Evolutionary conservation across 768 basidiomycete genomes (phyloP).

Genomic region (Tremella mesenterica): DNA sequence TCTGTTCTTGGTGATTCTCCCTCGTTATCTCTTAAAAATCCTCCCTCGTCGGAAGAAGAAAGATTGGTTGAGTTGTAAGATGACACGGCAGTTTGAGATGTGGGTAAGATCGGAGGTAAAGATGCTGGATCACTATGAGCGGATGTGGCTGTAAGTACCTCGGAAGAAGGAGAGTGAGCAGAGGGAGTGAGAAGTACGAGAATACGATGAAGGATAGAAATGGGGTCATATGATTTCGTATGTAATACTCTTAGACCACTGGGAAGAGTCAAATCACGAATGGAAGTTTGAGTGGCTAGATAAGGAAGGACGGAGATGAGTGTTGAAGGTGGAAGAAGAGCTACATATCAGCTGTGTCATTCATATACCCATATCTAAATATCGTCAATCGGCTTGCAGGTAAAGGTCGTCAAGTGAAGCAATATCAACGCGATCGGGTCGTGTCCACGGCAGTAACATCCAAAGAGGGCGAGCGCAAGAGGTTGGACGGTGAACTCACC

Average conservation of each 20-base stretch:
- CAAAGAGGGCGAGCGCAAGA: neutral
- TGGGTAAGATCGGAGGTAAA: no score
- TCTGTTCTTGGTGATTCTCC: neutral
- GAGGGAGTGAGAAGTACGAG: constrained; percentile 45
- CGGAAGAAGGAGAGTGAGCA: no score
- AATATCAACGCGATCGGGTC: neutral
- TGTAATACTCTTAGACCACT: constrained; percentile 75
- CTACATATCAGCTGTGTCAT: constrained; percentile 45
- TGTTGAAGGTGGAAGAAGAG: constrained; percentile 79
- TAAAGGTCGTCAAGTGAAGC: no score
- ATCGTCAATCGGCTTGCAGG: no score
- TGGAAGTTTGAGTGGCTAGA: constrained; percentile 56
- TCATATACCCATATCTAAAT: neutral
- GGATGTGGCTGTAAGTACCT: no score
- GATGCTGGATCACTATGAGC: no score
- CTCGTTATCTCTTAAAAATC: constrained; percentile 12
- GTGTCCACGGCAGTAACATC: neutral
- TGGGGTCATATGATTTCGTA: constrained; percentile 63
- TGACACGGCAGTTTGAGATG: no score
- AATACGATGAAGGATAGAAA: constrained; percentile 58
- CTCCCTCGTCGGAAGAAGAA: no score
- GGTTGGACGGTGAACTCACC: constrained; percentile 50
- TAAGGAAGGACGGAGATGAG: constrained; percentile 67
- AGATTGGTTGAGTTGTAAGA: no score
- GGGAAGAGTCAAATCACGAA: constrained; percentile 58